Conservation (phyloP, 768 basidiomycete genomes). For the Paxillus ammoniavirescens region DNA sequence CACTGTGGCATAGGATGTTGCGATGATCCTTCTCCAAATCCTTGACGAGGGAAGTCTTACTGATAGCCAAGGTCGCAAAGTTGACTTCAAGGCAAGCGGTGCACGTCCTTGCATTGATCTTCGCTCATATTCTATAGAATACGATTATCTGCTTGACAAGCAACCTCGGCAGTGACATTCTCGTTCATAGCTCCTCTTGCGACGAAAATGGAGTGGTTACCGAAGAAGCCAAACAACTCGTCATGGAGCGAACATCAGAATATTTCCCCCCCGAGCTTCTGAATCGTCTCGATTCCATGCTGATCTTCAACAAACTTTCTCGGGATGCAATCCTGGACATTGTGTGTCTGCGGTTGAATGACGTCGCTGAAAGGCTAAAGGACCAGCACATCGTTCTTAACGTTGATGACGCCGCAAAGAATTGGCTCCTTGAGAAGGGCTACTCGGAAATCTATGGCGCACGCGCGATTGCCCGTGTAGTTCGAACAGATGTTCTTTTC, state of each 20-base stretch:
- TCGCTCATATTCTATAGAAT: constrained; percentile 46
- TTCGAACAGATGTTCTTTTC: constrained; percentile 78
- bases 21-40: constrained; percentile 88
- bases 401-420: constrained; percentile 56
- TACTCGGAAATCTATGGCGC: constrained; percentile 88
- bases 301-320: constrained; percentile 90
- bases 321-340: constrained; percentile 72
- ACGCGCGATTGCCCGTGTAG: constrained; percentile 82
- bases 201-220: constrained; percentile 65
- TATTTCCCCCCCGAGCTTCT: constrained; percentile 90
- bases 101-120: neutral
- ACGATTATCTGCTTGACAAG: constrained; percentile 91
- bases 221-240: constrained; percentile 56
- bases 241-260: constrained; percentile 71
- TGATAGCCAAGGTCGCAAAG: constrained; percentile 88
- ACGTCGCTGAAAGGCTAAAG: constrained; percentile 66
- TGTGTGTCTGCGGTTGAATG: constrained; percentile 71
- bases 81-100: constrained; percentile 74
- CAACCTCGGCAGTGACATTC: constrained; percentile 80
- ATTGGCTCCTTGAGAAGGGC: constrained; percentile 73
- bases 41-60: constrained; percentile 89
- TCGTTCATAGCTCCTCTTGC: constrained; percentile 65
- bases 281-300: constrained; percentile 83
- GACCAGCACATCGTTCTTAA: constrained; percentile 69
- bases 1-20: constrained; percentile 58